Evolutionary conservation across 768 basidiomycete species (phyloP).

Genomic region (Myochromella boudieri): DNA sequence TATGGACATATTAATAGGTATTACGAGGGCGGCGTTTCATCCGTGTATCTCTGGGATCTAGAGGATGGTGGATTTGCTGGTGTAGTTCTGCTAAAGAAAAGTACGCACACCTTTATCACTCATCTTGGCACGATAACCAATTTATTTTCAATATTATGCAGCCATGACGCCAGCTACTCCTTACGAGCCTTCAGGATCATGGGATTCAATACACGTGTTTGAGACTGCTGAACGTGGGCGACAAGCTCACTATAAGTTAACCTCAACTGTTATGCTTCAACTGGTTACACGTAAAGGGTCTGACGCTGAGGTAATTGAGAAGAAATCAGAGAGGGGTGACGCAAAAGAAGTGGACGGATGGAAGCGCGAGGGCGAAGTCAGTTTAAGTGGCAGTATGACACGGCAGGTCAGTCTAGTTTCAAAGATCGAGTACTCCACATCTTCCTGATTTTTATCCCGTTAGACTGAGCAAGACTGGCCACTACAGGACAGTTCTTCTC

Average conservation of each 20-base stretch:
- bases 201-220: constrained; percentile 99
- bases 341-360: constrained; percentile 39
- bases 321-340: constrained; percentile 31
- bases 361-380: constrained; percentile 75
- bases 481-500: constrained; percentile 74
- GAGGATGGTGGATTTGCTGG: constrained; percentile 97
- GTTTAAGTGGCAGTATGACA: constrained; percentile 95
- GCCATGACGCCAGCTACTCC: constrained; percentile 57
- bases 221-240: constrained; percentile 91
- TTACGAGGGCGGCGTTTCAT: constrained; percentile 97
- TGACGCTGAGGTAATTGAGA: constrained; percentile 29
- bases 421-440: no score
- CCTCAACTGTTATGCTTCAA: constrained; percentile 95
- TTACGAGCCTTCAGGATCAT: constrained; percentile 78
- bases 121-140: background rate
- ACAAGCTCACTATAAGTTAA: constrained; percentile 94
- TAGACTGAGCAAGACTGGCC: constrained; percentile 88
- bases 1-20: constrained; percentile 52
- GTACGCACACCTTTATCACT: constrained; percentile 49
- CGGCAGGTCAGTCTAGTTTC: constrained; percentile 68
- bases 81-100: constrained; percentile 93
- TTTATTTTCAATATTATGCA: constrained; percentile 24
- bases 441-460: background rate
- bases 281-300: constrained; percentile 57
- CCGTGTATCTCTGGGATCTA: constrained; percentile 97